Evolutionary conservation across 192 early-diverging fungal species (phyloP), one percentile per base, ranked within the genome.

Genomic region (Coemansia sp.): DNA sequence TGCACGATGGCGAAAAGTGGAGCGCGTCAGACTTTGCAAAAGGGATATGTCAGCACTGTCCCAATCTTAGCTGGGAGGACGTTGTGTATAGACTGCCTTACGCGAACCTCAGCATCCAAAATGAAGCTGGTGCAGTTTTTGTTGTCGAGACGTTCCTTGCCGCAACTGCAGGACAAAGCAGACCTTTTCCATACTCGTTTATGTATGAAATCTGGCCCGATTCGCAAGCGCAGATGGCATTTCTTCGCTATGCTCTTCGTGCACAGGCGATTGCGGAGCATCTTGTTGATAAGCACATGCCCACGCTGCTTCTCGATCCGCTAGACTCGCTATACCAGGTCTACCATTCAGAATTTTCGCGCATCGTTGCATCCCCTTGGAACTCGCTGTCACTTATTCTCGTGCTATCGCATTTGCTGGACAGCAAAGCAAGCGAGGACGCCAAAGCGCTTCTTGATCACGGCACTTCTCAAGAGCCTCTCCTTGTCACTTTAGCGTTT

Each of bases 191-290:
- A 4, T 82, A 74, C 62, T 77, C 74, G 28, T 72, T 76, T 49
- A 77, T 82, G 74, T 82, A 77, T 61, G 79, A 82, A 48, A 73
- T 77, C 45, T 82, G 79, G 79, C 74, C 74, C 10, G 68, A 82
- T 23, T 40, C 79, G 8, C 71, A 72, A 30, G 74, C 79, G 2
- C 79, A 82, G 39, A 62, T 74, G 20, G 48, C 74, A 28, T 82
- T 82, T 34, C 58, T 82, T 42, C 74, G 70, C 66, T 70, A 13
- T 28, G 70, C 69, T 15, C 56, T 81, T 40, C 59, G 70, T 45
- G 63, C 69, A 8, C 20, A 34, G 26, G 40, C 73, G 34, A 42
- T 75, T 10, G 68, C 70, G 7, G 63, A 62, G 18, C 45, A 72
- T 26, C 46, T 81, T 42, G 39, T 75, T 25, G 79, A 82, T 67